A percentile compares a stretch with the other conserved stretches of the same genome.
Conservation (phyloP, 805 yeast species). For the Sugiyamaella floridensis region DNA sequence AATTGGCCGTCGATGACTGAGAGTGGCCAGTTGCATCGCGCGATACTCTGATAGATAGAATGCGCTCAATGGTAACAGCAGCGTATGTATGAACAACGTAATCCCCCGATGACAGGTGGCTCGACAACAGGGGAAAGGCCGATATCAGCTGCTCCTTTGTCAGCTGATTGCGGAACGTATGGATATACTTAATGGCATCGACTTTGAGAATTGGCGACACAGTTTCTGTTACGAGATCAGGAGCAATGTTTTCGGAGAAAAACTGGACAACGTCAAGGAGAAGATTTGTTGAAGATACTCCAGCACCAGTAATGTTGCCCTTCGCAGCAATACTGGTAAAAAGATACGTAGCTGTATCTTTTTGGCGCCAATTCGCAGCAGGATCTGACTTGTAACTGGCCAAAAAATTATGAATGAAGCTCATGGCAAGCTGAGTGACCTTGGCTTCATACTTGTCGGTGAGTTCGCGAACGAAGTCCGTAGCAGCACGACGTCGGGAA, state of each 20-base stretch:
- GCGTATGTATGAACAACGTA: slow-evolving; percentile 90
- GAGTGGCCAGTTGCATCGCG: slow-evolving; percentile 28
- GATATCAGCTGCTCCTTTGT: slow-evolving; percentile 76
- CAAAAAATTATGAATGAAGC: slow-evolving; percentile 63
- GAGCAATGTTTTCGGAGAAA: slow-evolving; percentile 73
- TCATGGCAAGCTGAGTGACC: slow-evolving; percentile 68
- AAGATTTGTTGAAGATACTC: slow-evolving; percentile 80
- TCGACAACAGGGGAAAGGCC: slow-evolving; percentile 70
- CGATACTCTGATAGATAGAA: slow-evolving; percentile 59
- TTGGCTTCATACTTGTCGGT: slow-evolving; percentile 68
- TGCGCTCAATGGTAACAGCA: slow-evolving; percentile 85
- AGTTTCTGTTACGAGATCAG: slow-evolving; percentile 55
- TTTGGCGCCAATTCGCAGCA: slow-evolving; percentile 65
- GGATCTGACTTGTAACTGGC: slow-evolving; percentile 40
- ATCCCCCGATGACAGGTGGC: slow-evolving; percentile 56
- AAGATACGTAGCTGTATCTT: slow-evolving; percentile 79
- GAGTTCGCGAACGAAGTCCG: slow-evolving; percentile 82
- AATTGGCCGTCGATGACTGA: slow-evolving; percentile 16
- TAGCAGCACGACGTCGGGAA: slow-evolving; percentile 86
- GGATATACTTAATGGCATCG: slow-evolving; percentile 88
- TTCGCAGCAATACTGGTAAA: slow-evolving; percentile 88
- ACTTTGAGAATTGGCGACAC: slow-evolving; percentile 76
- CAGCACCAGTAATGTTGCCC: slow-evolving; percentile 78
- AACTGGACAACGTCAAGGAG: slow-evolving; percentile 81
- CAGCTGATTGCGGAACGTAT: slow-evolving; percentile 85